These are phyloP conservation scores for Geotrichum aggregatum DNA, from an alignment of 1,139 yeast species.

Conservation along the genomic window DNA sequence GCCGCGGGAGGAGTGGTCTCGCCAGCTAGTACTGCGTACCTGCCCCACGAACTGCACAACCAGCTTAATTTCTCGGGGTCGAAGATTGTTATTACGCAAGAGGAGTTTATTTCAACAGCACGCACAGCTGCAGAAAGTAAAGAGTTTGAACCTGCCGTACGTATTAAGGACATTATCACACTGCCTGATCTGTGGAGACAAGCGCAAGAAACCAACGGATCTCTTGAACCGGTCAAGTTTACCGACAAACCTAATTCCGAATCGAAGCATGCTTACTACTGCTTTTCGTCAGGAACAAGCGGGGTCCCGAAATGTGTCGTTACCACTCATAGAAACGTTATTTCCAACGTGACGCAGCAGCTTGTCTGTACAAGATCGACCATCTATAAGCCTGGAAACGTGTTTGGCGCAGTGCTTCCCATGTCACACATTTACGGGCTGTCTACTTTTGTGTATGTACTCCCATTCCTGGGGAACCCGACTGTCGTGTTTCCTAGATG, in stretches of 20 bases:
- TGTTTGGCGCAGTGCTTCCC: constrained; percentile 31
- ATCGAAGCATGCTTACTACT: constrained; percentile 22
- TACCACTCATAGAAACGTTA: constrained; percentile 44
- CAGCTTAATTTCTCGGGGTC: constrained; percentile 36
- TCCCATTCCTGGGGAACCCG: constrained; percentile 26
- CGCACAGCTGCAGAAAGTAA: constrained; percentile 30
- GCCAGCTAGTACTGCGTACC: constrained; percentile 40
- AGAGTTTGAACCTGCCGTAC: neutral
- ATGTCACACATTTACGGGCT: constrained; percentile 39
- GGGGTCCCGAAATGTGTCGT: constrained; percentile 58
- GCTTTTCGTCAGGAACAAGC: constrained; percentile 64
- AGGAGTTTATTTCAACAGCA: constrained; percentile 27
- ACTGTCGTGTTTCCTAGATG: constrained; percentile 34
- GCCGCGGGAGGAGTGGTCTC: constrained; percentile 38
- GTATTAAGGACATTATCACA: constrained; percentile 6
- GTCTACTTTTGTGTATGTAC: constrained; percentile 29
- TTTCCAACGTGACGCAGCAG: constrained; percentile 27
- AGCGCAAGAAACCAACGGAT: constrained; percentile 1
- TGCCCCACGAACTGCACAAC: constrained; percentile 37
- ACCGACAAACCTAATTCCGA: neutral
- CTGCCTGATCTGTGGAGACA: constrained; percentile 11
- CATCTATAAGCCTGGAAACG: constrained; percentile 13
- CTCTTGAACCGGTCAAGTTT: constrained; percentile 15
- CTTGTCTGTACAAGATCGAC: constrained; percentile 6
- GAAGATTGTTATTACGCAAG: constrained; percentile 31